phyloP scores from a whole-genome alignment of 2,329 filamentous ascomycete genomes.

The Parasarocladium wereldwijsianum region DNA sequence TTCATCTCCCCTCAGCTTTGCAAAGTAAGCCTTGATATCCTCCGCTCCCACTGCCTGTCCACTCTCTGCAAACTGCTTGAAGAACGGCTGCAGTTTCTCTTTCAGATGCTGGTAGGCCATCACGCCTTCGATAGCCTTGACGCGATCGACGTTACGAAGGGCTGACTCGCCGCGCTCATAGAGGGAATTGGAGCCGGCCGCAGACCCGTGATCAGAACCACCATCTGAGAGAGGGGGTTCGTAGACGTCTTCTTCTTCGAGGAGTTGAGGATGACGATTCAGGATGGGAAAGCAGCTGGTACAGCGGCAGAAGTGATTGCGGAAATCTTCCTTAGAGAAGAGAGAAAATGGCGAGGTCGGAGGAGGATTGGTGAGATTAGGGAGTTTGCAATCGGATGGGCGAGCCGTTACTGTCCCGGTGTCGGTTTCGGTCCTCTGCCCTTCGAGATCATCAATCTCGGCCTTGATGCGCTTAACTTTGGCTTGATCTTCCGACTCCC shows the following conservation, averaged over 20 bases:
- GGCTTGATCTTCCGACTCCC: slow-evolving; percentile 24
- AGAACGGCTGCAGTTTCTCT: slow-evolving; percentile 88
- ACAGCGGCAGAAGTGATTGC: slow-evolving; percentile 71
- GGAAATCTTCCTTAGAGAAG: slow-evolving; percentile 69
- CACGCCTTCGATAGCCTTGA: slow-evolving; percentile 85
- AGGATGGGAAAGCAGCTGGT: slow-evolving; percentile 63
- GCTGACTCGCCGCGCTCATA: slow-evolving; percentile 88
- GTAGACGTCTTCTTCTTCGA: slow-evolving; percentile 90
- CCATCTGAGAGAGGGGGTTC: slow-evolving; percentile 73
- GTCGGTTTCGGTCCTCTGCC: slow-evolving; percentile 5
- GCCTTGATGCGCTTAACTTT: slow-evolving; percentile 39
- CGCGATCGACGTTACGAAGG: slow-evolving; percentile 80
- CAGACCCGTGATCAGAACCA: slow-evolving; percentile 38
- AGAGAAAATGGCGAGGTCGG: slow-evolving; percentile 56
- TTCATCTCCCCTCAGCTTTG: slow-evolving; percentile 80
- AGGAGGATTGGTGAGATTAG: slow-evolving; percentile 34
- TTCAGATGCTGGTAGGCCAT: slow-evolving; percentile 98
- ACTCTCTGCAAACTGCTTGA: slow-evolving; percentile 86
- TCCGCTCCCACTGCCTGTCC: slow-evolving; percentile 81
- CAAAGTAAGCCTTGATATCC: slow-evolving; percentile 94
- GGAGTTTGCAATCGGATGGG: slow-evolving; percentile 40
- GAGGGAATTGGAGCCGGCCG: slow-evolving; percentile 63
- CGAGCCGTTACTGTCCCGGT: slow-evolving; percentile 6
- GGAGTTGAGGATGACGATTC: slow-evolving; percentile 58
- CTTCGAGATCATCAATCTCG: slow-evolving; percentile 14